Conservation (phyloP, 495 filamentous ascomycete genomes). For the Choiromyces venosus region DNA sequence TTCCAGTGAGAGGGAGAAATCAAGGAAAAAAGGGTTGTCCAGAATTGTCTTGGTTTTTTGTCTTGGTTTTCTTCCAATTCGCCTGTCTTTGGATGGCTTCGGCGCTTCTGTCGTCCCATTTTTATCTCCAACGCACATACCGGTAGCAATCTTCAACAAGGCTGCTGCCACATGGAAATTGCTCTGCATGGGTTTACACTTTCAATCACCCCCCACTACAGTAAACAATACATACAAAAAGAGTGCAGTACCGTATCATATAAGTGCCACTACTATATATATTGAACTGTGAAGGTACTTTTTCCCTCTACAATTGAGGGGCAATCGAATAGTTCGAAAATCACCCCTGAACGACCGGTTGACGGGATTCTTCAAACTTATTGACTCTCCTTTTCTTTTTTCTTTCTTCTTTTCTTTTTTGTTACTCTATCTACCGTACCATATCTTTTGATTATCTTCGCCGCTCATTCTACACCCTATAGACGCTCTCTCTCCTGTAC, state of each 20-base stretch:
- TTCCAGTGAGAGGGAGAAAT: neutral
- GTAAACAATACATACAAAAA: neutral
- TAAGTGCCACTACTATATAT: neutral
- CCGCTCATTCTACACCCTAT: neutral
- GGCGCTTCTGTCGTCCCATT: slow-evolving; percentile 1
- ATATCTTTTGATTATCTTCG: neutral
- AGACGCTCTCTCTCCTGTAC: neutral
- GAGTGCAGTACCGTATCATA: neutral
- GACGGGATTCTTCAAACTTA: neutral
- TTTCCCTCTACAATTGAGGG: neutral
- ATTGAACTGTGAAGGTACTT: neutral
- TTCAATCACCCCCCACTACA: neutral
- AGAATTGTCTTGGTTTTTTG: neutral
- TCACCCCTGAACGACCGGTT: neutral
- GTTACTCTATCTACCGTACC: neutral
- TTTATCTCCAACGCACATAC: neutral
- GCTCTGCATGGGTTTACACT: neutral
- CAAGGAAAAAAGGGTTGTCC: neutral
- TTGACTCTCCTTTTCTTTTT: neutral
- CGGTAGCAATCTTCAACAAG: neutral
- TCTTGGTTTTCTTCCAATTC: neutral
- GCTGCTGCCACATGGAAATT: neutral
- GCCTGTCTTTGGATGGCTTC: neutral
- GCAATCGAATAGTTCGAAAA: neutral
- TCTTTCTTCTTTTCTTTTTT: neutral